Percentiles rank a stretch among this genome's conserved stretches.
These are phyloP conservation scores for Colletotrichum australisinense DNA, from an alignment of 2,329 filamentous ascomycete species.

Conservation along the genomic window DNA sequence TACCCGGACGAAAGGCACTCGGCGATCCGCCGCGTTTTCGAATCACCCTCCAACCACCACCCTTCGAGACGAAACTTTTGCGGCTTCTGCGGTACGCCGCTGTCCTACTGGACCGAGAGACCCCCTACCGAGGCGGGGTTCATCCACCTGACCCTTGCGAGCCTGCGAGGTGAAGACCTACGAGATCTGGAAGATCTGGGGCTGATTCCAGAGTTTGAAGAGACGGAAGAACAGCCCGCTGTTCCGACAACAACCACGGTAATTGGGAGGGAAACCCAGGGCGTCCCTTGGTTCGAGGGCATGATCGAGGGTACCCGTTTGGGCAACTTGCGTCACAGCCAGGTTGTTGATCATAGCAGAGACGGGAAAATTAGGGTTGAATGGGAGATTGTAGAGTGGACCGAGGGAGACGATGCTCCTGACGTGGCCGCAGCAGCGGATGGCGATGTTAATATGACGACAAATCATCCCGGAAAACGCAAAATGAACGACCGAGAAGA, in stretches of 20 bases:
- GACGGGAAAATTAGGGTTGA: conserved; percentile 77
- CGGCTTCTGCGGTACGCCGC: conserved; percentile 88
- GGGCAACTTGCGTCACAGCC: conserved; percentile 73
- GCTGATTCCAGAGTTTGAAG: conserved; percentile 67
- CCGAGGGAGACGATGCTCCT: conserved; percentile 55
- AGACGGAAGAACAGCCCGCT: conserved; percentile 40
- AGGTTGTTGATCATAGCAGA: conserved; percentile 62
- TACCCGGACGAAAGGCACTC: conserved; percentile 81
- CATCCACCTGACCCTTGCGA: conserved; percentile 86
- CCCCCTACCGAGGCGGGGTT: conserved; percentile 78
- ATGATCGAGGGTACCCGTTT: conserved; percentile 82
- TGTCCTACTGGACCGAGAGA: conserved; percentile 85
- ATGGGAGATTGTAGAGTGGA: conserved; percentile 88
- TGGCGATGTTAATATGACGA: conserved; percentile 48
- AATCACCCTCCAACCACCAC: conserved; percentile 63
- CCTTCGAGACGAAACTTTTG: conserved; percentile 83
- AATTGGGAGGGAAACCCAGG: conserved; percentile 71
- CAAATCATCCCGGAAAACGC: conserved; percentile 59
- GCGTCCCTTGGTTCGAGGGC: conserved; percentile 87
- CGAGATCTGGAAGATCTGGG: conserved; percentile 79
- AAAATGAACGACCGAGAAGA: conserved; percentile 60
- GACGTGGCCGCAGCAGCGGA: conserved; percentile 44
- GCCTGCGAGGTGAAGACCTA: conserved; percentile 77
- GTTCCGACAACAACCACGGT: conserved; percentile 45
- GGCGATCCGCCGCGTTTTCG: conserved; percentile 75